Evolutionary conservation across 83 land plant species (phyloP).

Genomic region (Thuja plicata): DNA sequence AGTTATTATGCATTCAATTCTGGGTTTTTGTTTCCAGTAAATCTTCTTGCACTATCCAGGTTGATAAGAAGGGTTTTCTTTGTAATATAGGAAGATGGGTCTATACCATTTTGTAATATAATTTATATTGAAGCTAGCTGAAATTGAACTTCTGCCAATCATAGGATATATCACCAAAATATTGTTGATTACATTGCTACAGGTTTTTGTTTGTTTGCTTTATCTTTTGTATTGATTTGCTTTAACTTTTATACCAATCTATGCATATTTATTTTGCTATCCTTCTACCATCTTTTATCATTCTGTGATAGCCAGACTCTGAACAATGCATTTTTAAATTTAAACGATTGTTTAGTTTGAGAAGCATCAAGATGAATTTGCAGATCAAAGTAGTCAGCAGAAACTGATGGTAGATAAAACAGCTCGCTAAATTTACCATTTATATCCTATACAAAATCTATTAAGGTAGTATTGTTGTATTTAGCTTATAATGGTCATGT

Average conservation of each 20-base stretch:
- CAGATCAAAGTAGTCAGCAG: neutral
- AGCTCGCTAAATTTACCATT: neutral
- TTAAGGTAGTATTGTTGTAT: too few relatives aligned
- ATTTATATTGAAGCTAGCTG: neutral
- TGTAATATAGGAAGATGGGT: neutral
- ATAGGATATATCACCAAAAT: neutral
- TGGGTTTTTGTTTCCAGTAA: neutral
- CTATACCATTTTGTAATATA: neutral
- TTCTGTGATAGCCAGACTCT: neutral
- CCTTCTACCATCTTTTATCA: neutral
- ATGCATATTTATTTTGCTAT: neutral
- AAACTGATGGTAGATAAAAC: neutral
- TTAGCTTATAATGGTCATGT: too few relatives aligned
- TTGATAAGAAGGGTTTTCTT: neutral
- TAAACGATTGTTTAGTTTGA: neutral
- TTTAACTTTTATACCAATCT: neutral
- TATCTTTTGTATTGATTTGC: neutral
- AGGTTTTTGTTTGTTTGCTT: neutral
- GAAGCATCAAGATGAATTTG: neutral
- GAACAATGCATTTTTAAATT: neutral
- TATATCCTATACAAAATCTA: neutral
- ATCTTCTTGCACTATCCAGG: neutral
- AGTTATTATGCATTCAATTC: neutral
- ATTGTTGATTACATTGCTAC: neutral
- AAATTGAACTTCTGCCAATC: neutral